Conservation (phyloP, 805 yeast species). For the Metschnikowia baotianmanensis region DNA sequence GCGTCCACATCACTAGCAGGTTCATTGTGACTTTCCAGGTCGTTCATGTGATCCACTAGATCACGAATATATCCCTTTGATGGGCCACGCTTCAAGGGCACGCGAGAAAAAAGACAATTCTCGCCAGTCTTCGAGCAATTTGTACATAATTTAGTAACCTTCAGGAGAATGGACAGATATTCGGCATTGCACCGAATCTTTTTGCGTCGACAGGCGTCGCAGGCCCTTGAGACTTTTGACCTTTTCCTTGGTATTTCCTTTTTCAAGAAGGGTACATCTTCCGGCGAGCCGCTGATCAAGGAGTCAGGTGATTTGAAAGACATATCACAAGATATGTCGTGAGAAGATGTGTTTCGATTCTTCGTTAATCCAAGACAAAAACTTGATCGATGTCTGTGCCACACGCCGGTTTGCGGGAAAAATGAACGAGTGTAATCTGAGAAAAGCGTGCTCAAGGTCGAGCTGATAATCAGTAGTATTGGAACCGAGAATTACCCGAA, state of each 20-base stretch:
- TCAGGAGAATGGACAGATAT: conserved; percentile 41
- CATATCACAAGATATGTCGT: background rate
- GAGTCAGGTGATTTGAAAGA: conserved; percentile 4
- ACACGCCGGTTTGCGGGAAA: too few relatives aligned
- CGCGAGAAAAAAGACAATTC: conserved; percentile 62
- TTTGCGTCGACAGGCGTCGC: conserved; percentile 76
- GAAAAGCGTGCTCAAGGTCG: too few relatives aligned
- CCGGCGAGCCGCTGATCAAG: background rate
- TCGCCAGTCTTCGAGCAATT: conserved; percentile 63
- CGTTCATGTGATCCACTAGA: conserved; percentile 36
- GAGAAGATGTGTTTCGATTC: background rate
- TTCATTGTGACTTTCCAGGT: conserved; percentile 3
- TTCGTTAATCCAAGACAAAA: background rate
- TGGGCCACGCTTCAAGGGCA: conserved; percentile 79
- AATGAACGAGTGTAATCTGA: too few relatives aligned
- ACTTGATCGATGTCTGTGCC: too few relatives aligned
- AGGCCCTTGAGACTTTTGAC: conserved; percentile 74
- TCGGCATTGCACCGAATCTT: conserved; percentile 71
- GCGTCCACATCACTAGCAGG: background rate
- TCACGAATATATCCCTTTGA: conserved; percentile 64
- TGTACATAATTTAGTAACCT: conserved; percentile 54
- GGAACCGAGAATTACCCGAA: too few relatives aligned
- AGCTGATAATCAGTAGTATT: too few relatives aligned
- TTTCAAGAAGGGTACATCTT: background rate
- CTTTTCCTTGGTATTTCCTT: conserved; percentile 48